phyloP scores from a whole-genome alignment of 805 yeast species.

The Starmera amethionina region DNA sequence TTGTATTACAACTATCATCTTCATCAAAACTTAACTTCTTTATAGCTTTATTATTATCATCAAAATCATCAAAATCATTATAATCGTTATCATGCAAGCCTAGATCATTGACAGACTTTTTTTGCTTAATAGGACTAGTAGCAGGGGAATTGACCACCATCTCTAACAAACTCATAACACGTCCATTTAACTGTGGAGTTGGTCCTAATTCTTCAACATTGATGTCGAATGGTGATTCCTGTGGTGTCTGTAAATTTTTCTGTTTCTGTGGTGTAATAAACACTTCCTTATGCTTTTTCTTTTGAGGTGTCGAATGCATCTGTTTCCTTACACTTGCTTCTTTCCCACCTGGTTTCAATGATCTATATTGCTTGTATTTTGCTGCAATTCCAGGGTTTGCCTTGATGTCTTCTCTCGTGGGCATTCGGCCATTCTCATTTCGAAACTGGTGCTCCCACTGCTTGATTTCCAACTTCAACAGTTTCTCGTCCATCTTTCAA shows the following conservation, averaged over 20 bases:
- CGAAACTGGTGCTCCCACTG: conserved; percentile 44
- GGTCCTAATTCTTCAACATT: conserved; percentile 53
- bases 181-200: conserved; percentile 78
- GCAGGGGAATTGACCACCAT: neutral
- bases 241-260: conserved; percentile 12
- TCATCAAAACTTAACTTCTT: no score
- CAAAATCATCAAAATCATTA: no score
- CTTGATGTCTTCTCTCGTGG: conserved; percentile 38
- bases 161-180: conserved; percentile 66
- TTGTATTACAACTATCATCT: no score
- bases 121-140: no score
- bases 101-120: no score
- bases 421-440: conserved; percentile 29
- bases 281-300: conserved; percentile 1
- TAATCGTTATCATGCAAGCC: no score
- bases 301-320: neutral
- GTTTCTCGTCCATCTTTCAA: conserved; percentile 1
- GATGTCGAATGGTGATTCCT: conserved; percentile 11
- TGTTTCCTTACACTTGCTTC: conserved; percentile 1
- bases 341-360: conserved; percentile 12
- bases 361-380: conserved; percentile 25
- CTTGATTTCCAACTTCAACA: conserved; percentile 36
- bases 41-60: no score
- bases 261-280: neutral
- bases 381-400: conserved; percentile 23